A percentile compares a stretch with the other conserved stretches of the same genome.
Conservation (phyloP, 2,329 filamentous ascomycete genomes). For the Diaporthe sp. region DNA sequence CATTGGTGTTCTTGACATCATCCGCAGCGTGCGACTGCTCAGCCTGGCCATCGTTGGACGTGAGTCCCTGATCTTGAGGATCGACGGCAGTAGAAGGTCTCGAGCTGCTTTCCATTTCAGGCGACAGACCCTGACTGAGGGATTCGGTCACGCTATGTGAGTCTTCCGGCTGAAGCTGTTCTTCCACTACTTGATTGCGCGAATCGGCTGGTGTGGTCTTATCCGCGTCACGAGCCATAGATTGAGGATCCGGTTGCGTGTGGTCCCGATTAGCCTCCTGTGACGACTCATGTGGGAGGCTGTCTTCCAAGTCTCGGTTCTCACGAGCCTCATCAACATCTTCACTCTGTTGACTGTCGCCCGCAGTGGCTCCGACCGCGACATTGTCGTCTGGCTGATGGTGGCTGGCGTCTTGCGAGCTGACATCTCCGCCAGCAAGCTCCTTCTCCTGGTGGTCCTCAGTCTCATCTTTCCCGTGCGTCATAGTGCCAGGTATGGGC, state of each 20-base stretch:
- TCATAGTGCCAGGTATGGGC: constrained; percentile 40
- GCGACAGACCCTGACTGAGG: not conserved
- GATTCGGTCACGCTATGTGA: not conserved
- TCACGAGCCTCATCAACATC: not conserved
- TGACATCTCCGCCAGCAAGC: not conserved
- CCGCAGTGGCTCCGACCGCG: too few species aligned
- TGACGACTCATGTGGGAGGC: not conserved
- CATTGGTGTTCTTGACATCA: not conserved
- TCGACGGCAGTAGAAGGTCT: too few species aligned
- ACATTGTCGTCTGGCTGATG: not conserved
- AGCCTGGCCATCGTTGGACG: not conserved
- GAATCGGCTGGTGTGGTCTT: not conserved
- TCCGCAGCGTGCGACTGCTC: not conserved
- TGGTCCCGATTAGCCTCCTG: not conserved
- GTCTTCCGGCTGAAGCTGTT: not conserved
- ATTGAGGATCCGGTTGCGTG: not conserved
- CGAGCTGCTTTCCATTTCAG: not conserved
- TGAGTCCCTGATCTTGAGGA: not conserved
- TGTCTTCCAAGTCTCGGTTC: not conserved
- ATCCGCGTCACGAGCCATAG: not conserved
- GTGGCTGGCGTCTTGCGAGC: not conserved
- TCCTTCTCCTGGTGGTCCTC: not conserved
- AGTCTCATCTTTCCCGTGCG: constrained; percentile 36
- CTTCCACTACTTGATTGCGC: not conserved
- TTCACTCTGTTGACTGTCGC: not conserved